Base-by-base conservation (phyloP, 352 stramenopile genomes). In the Globisporangium viniferum region DNA sequence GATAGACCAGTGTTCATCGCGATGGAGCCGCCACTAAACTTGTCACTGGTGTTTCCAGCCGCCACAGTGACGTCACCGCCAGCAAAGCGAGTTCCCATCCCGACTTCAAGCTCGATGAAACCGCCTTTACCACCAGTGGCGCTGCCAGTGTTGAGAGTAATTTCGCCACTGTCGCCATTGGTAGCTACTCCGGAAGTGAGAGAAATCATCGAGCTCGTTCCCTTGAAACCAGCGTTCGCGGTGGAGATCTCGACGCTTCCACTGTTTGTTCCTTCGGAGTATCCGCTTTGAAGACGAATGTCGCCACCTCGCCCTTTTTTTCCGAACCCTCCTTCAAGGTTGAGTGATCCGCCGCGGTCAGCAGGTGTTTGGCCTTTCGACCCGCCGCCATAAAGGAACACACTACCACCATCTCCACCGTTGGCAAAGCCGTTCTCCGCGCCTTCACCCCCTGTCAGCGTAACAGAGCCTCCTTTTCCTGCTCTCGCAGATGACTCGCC, bases 341-440 rank as follows among this genome's bases (percentile, higher is more conserved):
- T 73, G 15, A 97, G 64, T 41, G 79, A 69, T 51, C 94, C 95
- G 33, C 95, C 95, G 59, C 81, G 72, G 63, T 94, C 80, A 59
- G 70, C 56, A 61, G 74, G 54, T 36, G 68, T 88, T 20, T 80
- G 81, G 35, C 94, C 89, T 77, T 97, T 73, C 31, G 86, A 88
- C 51, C 81, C 83, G 63, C 95, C 93, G 64, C 90, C 92, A 68
- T 80, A 82, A 33, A 98, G 53, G 9, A 89, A 82, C 15, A 98
- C 77, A n/a, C 83, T 72, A 41, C 93, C 95, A n/a, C 94, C 93
- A 66, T 89, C 81, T 24, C 93, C 93, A 56, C 92, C 91, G 69
- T 95, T 83, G 2, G 75, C 86, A 62, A 84, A 93, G 68, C 81
- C 78, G 46, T 66, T 73, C 36, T 78, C 89, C 2, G 75, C 73